Conservation (phyloP, 1,284 basidiomycete genomes). For the Thecaphora thlaspeos region DNA sequence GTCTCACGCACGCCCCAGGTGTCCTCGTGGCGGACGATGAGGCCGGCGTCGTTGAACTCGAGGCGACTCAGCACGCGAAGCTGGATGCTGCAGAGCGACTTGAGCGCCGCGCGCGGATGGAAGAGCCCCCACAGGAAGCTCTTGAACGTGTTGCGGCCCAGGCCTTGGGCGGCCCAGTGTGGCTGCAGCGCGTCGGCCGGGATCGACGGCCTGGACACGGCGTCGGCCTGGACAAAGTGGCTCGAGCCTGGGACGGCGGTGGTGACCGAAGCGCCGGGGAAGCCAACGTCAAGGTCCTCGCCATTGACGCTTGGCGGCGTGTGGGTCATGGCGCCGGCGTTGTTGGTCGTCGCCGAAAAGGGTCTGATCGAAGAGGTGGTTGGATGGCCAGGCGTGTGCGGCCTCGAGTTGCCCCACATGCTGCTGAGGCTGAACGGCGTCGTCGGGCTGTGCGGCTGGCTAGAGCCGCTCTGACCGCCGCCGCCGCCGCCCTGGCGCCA, state of each 20-base stretch:
- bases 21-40: constrained; percentile 56
- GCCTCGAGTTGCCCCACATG: constrained; percentile 41
- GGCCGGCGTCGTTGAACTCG: constrained; percentile 57
- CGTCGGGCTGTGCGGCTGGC: constrained; percentile 36
- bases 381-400: constrained; percentile 41
- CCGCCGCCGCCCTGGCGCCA: constrained; percentile 1
- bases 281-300: constrained; percentile 27
- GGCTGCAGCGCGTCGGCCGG: constrained; percentile 47
- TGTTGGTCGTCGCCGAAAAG: constrained; percentile 17
- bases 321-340: constrained; percentile 7
- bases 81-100: constrained; percentile 49
- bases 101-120: constrained; percentile 44
- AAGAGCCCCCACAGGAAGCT: constrained; percentile 46
- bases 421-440: constrained; percentile 44
- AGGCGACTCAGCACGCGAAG: constrained; percentile 54
- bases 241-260: constrained; percentile 6
- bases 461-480: constrained; percentile 2
- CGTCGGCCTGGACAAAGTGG: constrained; percentile 31
- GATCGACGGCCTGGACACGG: constrained; percentile 30
- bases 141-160: constrained; percentile 47
- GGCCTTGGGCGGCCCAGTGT: constrained; percentile 50
- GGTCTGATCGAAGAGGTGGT: constrained; percentile 22
- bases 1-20: constrained; percentile 56
- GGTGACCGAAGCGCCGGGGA: background rate
- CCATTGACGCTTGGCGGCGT: constrained; percentile 47